Percentiles rank a stretch among this genome's conserved stretches.
Conservation (phyloP, 768 basidiomycete species). For the Cystofilobasidium capitatum region DNA sequence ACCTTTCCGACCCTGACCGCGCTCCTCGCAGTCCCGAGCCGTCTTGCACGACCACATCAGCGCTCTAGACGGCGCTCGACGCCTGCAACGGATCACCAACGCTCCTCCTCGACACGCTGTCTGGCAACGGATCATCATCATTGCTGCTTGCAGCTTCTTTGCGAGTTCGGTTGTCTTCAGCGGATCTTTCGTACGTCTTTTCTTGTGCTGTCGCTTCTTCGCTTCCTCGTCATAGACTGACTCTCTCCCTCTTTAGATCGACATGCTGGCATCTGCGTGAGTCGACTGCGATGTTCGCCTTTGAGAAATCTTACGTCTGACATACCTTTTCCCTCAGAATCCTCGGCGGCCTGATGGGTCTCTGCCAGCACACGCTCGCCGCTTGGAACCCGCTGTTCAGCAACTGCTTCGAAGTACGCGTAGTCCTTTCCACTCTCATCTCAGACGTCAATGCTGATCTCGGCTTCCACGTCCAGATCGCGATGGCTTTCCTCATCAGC, state of each 20-base stretch:
- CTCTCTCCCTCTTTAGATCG: slow-evolving; percentile 3
- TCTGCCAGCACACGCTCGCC: slow-evolving; percentile 23
- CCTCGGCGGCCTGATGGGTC: slow-evolving; percentile 24
- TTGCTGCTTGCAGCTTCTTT: slow-evolving; percentile 24
- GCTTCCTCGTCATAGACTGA: not conserved
- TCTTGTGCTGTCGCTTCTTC: not conserved
- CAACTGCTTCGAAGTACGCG: slow-evolving; percentile 27
- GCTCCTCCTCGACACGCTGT: not conserved
- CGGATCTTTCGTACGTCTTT: slow-evolving; percentile 17
- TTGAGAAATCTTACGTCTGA: too few relatives aligned
- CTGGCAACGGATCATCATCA: slow-evolving; percentile 15
- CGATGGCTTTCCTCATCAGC: slow-evolving; percentile 25
- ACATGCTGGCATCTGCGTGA: slow-evolving; percentile 21
- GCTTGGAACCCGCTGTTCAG: slow-evolving; percentile 18
- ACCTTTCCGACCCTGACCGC: not conserved
- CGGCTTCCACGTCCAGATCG: slow-evolving; percentile 13
- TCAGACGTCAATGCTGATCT: not conserved
- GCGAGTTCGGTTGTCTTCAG: slow-evolving; percentile 20
- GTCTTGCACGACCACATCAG: slow-evolving; percentile 24
- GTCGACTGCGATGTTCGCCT: too few relatives aligned
- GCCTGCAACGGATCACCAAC: slow-evolving; percentile 22
- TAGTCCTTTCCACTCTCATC: not conserved
- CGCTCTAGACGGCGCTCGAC: slow-evolving; percentile 13
- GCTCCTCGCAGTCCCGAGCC: slow-evolving; percentile 2
- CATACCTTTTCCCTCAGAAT: too few relatives aligned